Evolutionary conservation across 805 yeast species (phyloP), one percentile per base, ranked within the genome.

Genomic region (Cyberlindnera galapagoensis): DNA sequence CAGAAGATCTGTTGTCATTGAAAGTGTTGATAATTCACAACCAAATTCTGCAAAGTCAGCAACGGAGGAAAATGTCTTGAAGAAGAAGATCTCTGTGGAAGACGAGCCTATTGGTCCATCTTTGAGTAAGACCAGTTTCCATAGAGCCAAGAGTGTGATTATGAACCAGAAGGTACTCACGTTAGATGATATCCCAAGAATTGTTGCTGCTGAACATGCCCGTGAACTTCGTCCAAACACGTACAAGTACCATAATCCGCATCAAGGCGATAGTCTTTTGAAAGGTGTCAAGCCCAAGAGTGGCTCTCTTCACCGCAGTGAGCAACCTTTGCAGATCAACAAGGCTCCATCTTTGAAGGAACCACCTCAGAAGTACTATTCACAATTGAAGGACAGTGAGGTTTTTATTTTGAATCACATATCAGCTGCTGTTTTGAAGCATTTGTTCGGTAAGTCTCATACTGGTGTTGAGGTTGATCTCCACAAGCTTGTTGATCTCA

Each of bases 141-240:
- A 74, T 47, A 69, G 81, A 12, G 81, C 90, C 0, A 74, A 87
- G 1, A 80, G 74, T 43, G 65, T 84, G 30, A 69, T 87, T 34
- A 75, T 80, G 47, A 82, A 76, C 49, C 94, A 90, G 45, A 84
- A 82, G 45, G 80, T 90, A 0, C 69, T 92, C 33, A 90, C 97
- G 0, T 69, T 92, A 46, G 97, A 92, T 57, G 99, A 92, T 57
- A 92, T 92, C 47, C 95, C 97, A 7, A 70, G 97, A 43, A 90
- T 92, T 51, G 97, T 92, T 7, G 95, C 97, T 3, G 90, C 95
- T 8, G 97, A 92, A 49, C 96, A 90, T 56, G 95, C 97, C 0
- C 67, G 96, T 42, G 95, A 85, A 40, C 80, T 83, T 50, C 70
- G 95, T 36, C 96, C 97, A 3, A 87, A 87, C 56, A 95, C 96